Evolutionary conservation across 1,284 basidiomycete species (phyloP), one percentile per base, ranked within the genome.

Genomic region (Xerocomus minutiporus): DNA sequence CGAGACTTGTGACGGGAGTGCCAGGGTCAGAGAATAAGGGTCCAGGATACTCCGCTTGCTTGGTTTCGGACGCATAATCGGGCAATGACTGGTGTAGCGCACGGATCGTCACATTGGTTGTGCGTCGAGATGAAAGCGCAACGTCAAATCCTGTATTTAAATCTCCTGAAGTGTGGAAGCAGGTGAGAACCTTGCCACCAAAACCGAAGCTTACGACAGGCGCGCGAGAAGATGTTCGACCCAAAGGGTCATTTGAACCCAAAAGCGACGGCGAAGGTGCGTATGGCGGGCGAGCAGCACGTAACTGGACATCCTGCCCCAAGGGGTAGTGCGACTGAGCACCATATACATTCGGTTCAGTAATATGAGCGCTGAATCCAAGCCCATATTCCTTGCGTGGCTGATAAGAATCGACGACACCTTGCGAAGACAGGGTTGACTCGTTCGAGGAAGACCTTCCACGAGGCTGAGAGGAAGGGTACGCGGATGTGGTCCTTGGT

Each of bases 131-230:
- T 5, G 84, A 81, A 31, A 93, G 75, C 1, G 89, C 86, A 39
- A 89, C 83, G 64, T 91, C 87, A 61, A 89, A 86, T 20, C 86
- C 84, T 11, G 84, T 85, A 62, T 78, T 84, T 61, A 88, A 69
- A 23, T 79, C 79, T 2, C 80, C 75, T 12, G 83, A 76, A 8
- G 82, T 82, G 53, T 94, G 92, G 75, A 95, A 95, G 65, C 88
- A 93, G 7, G 89, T 87, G 11, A 95, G 78, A 47, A 96, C 63
- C 62, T 86, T 87, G 12, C 93, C 94, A 28, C 91, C 91, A 64
- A 94, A 93, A 1, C 94, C 94, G 62, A 97, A 96, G 55, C 82
- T 86, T 50, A 94, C 76, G 17, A 96, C 76, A 0, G 93, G 94
- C 2, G 87, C 82, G 41, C 84, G 80, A 48, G 81, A 78, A 6